Percentiles rank a stretch among this genome's conserved stretches.
Conservation (phyloP, 2,329 filamentous ascomycete species). For the Emericellopsis cladophorae region DNA sequence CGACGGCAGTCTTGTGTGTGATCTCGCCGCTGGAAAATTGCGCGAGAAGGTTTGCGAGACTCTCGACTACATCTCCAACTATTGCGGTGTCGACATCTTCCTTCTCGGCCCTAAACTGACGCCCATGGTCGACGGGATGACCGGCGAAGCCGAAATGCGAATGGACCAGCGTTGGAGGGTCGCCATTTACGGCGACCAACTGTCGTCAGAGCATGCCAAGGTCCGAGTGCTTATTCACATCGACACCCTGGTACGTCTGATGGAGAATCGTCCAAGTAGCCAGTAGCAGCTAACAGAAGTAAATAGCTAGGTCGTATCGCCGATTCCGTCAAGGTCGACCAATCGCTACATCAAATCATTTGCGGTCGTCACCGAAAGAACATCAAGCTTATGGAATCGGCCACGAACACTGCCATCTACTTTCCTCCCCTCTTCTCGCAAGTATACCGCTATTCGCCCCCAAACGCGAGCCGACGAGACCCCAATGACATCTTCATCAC, state of each 20-base stretch:
- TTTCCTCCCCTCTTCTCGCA: constrained; percentile 90
- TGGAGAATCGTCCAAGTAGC: too few relatives aligned
- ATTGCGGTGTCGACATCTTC: constrained; percentile 94
- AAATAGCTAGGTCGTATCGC: constrained; percentile 57
- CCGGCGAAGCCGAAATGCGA: constrained; percentile 69
- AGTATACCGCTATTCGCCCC: constrained; percentile 81
- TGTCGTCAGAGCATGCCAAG: constrained; percentile 95
- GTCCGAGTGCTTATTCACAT: constrained; percentile 94
- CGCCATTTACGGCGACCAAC: constrained; percentile 87
- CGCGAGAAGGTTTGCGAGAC: constrained; percentile 69
- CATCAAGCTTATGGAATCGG: constrained; percentile 94
- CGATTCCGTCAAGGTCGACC: constrained; percentile 69
- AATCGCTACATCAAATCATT: constrained; percentile 80
- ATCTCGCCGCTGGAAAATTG: constrained; percentile 52
- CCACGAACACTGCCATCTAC: constrained; percentile 93
- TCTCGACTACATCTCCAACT: constrained; percentile 74
- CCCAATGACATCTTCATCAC: constrained; percentile 93
- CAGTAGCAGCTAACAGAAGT: too few relatives aligned
- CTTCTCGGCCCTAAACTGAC: constrained; percentile 81
- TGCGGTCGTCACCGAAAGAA: constrained; percentile 93
- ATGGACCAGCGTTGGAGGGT: constrained; percentile 86
- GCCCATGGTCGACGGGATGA: constrained; percentile 61
- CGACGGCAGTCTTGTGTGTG: constrained; percentile 80
- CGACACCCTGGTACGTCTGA: constrained; percentile 62
- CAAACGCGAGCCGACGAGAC: constrained; percentile 67